These are phyloP conservation scores for Niebla homalea DNA, from an alignment of 495 filamentous ascomycete species.

Conservation along the genomic window DNA sequence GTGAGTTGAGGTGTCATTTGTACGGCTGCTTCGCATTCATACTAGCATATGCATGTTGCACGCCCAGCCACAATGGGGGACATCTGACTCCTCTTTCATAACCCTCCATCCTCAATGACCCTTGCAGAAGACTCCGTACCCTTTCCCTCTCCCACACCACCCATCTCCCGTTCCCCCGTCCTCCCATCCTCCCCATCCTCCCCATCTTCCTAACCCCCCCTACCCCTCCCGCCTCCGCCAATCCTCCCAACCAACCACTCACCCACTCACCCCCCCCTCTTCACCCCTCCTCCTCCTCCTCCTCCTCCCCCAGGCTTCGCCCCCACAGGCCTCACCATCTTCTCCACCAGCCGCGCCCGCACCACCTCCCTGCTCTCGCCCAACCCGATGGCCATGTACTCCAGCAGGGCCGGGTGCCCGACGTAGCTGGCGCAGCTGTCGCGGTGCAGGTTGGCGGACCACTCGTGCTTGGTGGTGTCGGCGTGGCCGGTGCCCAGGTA, in stretches of 20 bases:
- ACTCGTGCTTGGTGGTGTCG: slow-evolving; percentile 94
- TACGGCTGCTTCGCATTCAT: no score
- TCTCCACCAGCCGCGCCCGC: slow-evolving; percentile 21
- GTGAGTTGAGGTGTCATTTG: no score
- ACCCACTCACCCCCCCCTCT: neutral
- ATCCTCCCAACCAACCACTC: neutral
- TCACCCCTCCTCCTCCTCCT: neutral
- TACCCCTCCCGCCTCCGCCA: neutral
- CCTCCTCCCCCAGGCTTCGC: slow-evolving; percentile 52
- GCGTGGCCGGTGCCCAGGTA: slow-evolving; percentile 96
- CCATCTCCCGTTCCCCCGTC: neutral
- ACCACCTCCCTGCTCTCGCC: slow-evolving; percentile 29
- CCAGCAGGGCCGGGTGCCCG: slow-evolving; percentile 76
- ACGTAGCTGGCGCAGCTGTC: slow-evolving; percentile 74
- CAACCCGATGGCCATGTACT: slow-evolving; percentile 82
- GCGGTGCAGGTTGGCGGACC: slow-evolving; percentile 80
- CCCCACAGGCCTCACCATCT: slow-evolving; percentile 86
- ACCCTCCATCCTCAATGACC: neutral
- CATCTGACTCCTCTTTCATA: neutral
- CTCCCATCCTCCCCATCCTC: no score
- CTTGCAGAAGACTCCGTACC: no score
- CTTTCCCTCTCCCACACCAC: neutral
- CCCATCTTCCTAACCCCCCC: neutral
- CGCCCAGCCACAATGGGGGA: neutral
- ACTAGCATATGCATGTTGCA: no score